Evolutionary conservation across 352 stramenopile species (phyloP), one percentile per base, ranked within the genome.

Genomic region (Blastocystis sp.): DNA sequence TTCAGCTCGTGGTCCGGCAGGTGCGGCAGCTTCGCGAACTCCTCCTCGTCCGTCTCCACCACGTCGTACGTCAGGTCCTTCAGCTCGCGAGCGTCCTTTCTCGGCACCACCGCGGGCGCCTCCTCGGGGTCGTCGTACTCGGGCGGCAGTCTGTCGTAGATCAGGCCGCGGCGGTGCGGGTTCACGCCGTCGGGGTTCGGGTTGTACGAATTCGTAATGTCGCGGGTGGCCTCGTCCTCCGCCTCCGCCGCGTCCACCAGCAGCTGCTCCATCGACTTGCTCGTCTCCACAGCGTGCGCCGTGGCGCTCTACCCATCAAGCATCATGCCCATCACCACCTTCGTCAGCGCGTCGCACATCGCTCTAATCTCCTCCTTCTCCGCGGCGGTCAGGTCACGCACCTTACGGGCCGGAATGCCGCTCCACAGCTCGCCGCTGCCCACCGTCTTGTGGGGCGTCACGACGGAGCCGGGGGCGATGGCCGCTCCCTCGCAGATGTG

Each of bases 401-500:
- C 19, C 61, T 88, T 88, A 9, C 68, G 78, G 38, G 78, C 78
- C 24, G 78, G 78, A 38, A 79, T 79, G 38, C 78, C 78, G 17
- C 17, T 38, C 78, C 78, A 88, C 60, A 88, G 42, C 28, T 88
- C 78, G n/a, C 78, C 78, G 21, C 14, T 54, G 7, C 68, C 64
- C 34, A 88, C 68, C 9, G 78, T 88, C 68, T 88, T 88, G 54
- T 48, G 64, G 24, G 78, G 78, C 28, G 78, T 76, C 19, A 88
- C 78, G 9, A 88, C 78, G 24, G 78, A 88, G 19, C 78, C 78
- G 45, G 78, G 78, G 19, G 65, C 78, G 34, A 88, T 79, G 17
- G 78, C 78, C 24, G 78, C 64, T 11, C 68, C 64, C 21, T 76
- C 64, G 28, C 68, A 76, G 64, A 88, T 88, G 60, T 79, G 64